These are phyloP conservation scores for Catharanthus roseus DNA, from an alignment of 257 asterid species.

Conservation along the genomic window DNA sequence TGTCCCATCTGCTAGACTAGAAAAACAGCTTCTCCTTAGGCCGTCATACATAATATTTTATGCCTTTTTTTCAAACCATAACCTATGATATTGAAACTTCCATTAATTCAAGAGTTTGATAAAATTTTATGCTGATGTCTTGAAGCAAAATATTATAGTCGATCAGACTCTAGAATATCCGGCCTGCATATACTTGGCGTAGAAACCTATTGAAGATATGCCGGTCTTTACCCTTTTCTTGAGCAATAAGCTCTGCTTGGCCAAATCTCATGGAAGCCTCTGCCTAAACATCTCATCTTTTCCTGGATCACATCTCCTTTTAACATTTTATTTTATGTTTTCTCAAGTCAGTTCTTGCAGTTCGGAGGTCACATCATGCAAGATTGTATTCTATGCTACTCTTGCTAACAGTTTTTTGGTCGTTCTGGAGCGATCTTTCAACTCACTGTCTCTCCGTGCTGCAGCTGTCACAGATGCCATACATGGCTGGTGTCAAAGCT, in stretches of 20 bases:
- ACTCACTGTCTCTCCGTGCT: neutral
- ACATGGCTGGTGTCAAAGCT: constrained; percentile 55
- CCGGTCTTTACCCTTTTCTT: neutral
- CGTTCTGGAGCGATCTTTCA: neutral
- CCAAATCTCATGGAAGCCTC: neutral
- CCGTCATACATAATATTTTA: neutral
- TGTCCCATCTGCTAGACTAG: neutral
- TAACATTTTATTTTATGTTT: neutral
- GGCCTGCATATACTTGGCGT: neutral
- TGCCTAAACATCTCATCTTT: neutral
- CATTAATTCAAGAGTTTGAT: neutral
- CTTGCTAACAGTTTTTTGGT: neutral
- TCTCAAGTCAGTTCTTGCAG: neutral
- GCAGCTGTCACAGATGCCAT: constrained; percentile 84
- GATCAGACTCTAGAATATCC: neutral
- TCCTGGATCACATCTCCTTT: neutral
- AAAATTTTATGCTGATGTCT: neutral
- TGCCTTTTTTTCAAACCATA: neutral
- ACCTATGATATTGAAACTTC: neutral
- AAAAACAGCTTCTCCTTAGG: neutral
- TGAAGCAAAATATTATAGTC: neutral
- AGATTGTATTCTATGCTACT: neutral
- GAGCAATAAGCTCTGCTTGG: neutral
- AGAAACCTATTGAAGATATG: neutral
- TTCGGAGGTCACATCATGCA: neutral